Evolutionary conservation across 495 filamentous ascomycete species (phyloP).

Genomic region (Aspergillus taichungensis): DNA sequence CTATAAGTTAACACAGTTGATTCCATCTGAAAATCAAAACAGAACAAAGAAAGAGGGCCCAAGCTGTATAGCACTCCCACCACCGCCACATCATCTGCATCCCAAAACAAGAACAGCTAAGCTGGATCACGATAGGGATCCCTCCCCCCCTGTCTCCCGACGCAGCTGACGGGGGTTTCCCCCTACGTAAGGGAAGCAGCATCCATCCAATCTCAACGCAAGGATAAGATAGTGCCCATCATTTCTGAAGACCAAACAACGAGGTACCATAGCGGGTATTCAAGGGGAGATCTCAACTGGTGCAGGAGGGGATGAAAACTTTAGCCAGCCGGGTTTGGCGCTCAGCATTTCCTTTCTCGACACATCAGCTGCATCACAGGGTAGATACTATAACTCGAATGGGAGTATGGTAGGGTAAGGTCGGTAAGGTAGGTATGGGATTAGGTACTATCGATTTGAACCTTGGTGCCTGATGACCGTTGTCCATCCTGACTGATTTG

Average conservation of each 20-base stretch:
- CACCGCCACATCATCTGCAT: no score
- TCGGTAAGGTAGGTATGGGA: no score
- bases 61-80: no score
- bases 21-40: no score
- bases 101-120: conserved; percentile 1
- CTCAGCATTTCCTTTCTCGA: not conserved
- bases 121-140: not conserved
- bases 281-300: conserved; percentile 2
- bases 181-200: not conserved
- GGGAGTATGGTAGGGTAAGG: not conserved
- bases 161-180: no score
- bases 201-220: conserved; percentile 2
- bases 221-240: conserved; percentile 5
- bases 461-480: no score
- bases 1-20: no score
- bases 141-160: no score
- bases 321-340: not conserved
- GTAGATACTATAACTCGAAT: no score
- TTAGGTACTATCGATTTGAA: no score
- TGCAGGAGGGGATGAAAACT: conserved; percentile 4
- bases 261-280: conserved; percentile 4
- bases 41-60: no score
- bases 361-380: conserved; percentile 7
- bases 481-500: no score
- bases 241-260: not conserved